Evolutionary conservation across 495 filamentous ascomycete species (phyloP).

Genomic region (Penicillium fimorum): DNA sequence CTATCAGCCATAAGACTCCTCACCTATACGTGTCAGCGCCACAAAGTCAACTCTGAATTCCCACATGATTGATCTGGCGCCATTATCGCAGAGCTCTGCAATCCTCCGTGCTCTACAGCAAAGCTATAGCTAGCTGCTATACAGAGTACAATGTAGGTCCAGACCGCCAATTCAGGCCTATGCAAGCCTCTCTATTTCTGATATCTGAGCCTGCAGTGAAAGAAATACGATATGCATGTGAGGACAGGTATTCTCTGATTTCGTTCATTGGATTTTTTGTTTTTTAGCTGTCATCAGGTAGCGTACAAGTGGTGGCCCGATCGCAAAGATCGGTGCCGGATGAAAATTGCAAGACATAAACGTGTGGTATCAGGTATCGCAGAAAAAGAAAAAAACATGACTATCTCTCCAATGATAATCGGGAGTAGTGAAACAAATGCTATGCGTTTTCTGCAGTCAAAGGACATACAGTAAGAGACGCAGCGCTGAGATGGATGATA

Average conservation of each 20-base stretch:
- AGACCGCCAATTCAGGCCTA: constrained; percentile 26
- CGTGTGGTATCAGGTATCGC: constrained; percentile 44
- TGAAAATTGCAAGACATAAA: constrained; percentile 15
- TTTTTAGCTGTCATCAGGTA: constrained; percentile 19
- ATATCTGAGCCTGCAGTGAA: constrained; percentile 6
- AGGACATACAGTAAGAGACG: constrained; percentile 11
- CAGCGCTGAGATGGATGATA: constrained; percentile 14
- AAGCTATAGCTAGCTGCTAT: constrained; percentile 2
- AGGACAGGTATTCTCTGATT: constrained; percentile 5
- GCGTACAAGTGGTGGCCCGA: constrained; percentile 25
- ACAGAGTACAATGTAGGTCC: neutral
- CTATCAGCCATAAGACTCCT: neutral
- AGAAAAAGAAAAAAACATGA: constrained; percentile 18
- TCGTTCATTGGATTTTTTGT: constrained; percentile 16
- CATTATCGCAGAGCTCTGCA: constrained; percentile 15
- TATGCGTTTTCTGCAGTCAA: constrained; percentile 17
- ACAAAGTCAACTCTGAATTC: constrained; percentile 17
- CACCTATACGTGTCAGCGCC: constrained; percentile 33
- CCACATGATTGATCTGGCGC: constrained; percentile 21
- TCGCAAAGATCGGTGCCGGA: neutral
- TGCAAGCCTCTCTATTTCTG: constrained; percentile 13
- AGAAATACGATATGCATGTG: constrained; percentile 21
- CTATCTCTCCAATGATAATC: constrained; percentile 18
- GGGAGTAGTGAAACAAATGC: constrained; percentile 14
- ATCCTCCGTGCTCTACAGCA: constrained; percentile 9